A percentile compares a stretch with the other conserved stretches of the same genome.
Conservation (phyloP, 768 basidiomycete genomes). For the Vishniacozyma victoriae region DNA sequence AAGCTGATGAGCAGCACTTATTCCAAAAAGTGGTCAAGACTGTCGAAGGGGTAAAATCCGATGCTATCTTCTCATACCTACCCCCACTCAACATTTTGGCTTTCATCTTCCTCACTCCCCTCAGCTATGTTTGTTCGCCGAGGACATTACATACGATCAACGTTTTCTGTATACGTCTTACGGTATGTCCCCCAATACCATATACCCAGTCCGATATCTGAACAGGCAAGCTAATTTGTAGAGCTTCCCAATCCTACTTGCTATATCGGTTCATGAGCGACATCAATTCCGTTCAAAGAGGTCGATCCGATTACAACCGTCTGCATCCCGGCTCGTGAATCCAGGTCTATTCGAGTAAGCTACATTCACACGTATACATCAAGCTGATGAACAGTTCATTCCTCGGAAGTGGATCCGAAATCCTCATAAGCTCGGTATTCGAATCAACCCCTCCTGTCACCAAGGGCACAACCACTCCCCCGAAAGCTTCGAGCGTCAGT, state of each 20-base stretch:
- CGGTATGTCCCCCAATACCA: constrained; percentile 51
- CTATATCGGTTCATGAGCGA: constrained; percentile 75
- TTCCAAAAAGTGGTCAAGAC: constrained; percentile 82
- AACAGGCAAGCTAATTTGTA: constrained; percentile 33
- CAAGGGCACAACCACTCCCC: background rate
- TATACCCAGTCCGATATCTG: background rate
- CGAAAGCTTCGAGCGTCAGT: background rate
- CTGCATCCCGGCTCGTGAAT: constrained; percentile 13
- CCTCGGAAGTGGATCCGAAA: constrained; percentile 36
- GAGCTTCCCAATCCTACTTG: constrained; percentile 70
- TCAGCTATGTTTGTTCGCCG: constrained; percentile 67
- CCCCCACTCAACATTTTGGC: constrained; percentile 61
- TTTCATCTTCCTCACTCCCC: constrained; percentile 70
- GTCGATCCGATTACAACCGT: no score
- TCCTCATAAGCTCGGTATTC: constrained; percentile 36
- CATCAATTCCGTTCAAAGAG: constrained; percentile 29
- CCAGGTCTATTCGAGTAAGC: constrained; percentile 37
- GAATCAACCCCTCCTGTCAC: constrained; percentile 14
- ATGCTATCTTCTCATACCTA: constrained; percentile 85
- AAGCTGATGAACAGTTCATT: constrained; percentile 39
- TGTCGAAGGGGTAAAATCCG: constrained; percentile 84
- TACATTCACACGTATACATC: no score
- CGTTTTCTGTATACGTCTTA: constrained; percentile 76
- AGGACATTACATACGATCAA: constrained; percentile 74
- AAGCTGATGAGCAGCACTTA: constrained; percentile 62